Percentiles rank a stretch among this genome's conserved stretches.
These are phyloP conservation scores for Sugiyamaella smithiae DNA, from an alignment of 805 yeast genomes.

Conservation along the genomic window DNA sequence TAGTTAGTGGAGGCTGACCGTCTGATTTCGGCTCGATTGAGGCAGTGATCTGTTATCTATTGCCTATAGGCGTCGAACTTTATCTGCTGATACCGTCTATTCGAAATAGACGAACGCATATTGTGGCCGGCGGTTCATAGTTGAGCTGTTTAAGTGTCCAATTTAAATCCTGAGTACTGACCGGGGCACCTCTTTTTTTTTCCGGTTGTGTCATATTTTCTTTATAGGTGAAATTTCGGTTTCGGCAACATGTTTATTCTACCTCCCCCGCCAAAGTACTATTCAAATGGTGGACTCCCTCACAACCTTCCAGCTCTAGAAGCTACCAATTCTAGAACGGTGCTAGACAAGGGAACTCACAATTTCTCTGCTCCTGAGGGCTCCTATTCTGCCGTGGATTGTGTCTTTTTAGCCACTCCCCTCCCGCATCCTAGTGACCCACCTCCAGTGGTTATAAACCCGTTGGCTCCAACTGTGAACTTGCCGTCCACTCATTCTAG, in stretches of 20 bases:
- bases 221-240: too few relatives aligned
- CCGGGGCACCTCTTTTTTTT: too few relatives aligned
- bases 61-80: too few relatives aligned
- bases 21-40: too few relatives aligned
- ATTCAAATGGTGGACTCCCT: constrained; percentile 19
- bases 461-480: constrained; percentile 35
- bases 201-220: too few relatives aligned
- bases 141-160: too few relatives aligned
- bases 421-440: constrained; percentile 39
- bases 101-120: too few relatives aligned
- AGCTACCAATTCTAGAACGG: constrained; percentile 25
- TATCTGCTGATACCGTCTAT: too few relatives aligned
- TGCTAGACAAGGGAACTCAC: constrained; percentile 24
- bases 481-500: constrained; percentile 28
- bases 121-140: too few relatives aligned
- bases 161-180: too few relatives aligned
- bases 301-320: constrained; percentile 19
- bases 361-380: constrained; percentile 36
- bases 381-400: constrained; percentile 28
- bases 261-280: constrained; percentile 33
- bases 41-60: too few relatives aligned
- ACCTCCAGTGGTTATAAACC: constrained; percentile 34
- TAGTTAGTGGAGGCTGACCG: too few relatives aligned
- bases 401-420: constrained; percentile 37
- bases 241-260: constrained; percentile 34